Evolutionary conservation across 1,284 basidiomycete species (phyloP).

Genomic region (Rhodofomes roseus): DNA sequence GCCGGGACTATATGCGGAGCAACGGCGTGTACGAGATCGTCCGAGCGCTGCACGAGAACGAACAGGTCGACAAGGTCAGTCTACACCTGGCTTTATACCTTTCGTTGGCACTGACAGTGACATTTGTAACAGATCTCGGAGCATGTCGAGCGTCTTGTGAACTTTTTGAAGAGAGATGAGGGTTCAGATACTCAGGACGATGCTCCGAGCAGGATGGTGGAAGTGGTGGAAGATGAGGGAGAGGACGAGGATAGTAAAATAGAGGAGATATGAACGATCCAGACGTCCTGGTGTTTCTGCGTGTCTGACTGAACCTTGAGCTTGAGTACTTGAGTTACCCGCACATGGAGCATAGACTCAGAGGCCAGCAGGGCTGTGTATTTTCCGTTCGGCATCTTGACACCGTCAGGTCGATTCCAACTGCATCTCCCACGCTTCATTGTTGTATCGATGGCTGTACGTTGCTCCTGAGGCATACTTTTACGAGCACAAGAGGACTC

Average conservation of each 20-base stretch:
- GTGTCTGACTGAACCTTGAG: neutral
- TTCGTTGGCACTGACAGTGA: neutral
- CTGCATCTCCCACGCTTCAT: too few species aligned
- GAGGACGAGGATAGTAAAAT: conserved; percentile 53
- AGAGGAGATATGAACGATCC: conserved; percentile 21
- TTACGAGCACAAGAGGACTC: too few species aligned
- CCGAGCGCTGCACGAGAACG: conserved; percentile 75
- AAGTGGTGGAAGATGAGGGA: conserved; percentile 20
- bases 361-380: too few species aligned
- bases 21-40: conserved; percentile 90
- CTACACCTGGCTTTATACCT: neutral
- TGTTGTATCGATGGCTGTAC: too few species aligned
- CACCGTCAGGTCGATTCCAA: too few species aligned
- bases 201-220: conserved; percentile 13
- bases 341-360: too few species aligned
- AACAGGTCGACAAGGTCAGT: conserved; percentile 74
- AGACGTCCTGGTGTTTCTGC: too few species aligned
- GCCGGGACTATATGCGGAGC: conserved; percentile 75
- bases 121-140: conserved; percentile 41
- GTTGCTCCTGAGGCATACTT: too few species aligned
- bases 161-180: conserved; percentile 71
- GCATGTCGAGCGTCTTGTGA: conserved; percentile 69
- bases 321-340: neutral
- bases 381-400: too few species aligned
- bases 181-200: conserved; percentile 44